These are phyloP conservation scores for Trichoderma sp. DNA, from an alignment of 2,329 filamentous ascomycete genomes.

Conservation along the genomic window DNA sequence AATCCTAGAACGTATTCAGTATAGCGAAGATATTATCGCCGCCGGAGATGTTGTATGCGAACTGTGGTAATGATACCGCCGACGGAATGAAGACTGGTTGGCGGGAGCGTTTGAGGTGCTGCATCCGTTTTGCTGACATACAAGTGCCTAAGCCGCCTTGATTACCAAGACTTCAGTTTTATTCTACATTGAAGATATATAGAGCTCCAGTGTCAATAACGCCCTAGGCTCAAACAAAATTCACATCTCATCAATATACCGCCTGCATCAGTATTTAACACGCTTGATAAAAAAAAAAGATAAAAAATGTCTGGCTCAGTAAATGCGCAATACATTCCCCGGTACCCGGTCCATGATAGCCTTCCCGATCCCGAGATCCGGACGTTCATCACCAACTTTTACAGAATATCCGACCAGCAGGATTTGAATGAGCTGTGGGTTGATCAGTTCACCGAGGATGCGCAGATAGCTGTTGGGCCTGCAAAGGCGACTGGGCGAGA, in stretches of 20 bases:
- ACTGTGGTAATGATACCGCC: neutral
- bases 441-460: constrained; percentile 44
- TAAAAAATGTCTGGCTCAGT: constrained; percentile 29
- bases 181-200: neutral
- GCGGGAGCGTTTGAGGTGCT: neutral
- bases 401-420: constrained; percentile 45
- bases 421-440: constrained; percentile 49
- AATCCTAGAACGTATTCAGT: neutral
- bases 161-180: neutral
- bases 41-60: neutral
- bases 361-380: constrained; percentile 38
- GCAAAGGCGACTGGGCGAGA: constrained; percentile 42
- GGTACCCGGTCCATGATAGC: constrained; percentile 36
- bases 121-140: neutral
- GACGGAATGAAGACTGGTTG: neutral
- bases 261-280: too few relatives aligned
- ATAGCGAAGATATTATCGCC: neutral
- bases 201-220: neutral
- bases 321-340: constrained; percentile 36
- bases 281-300: too few relatives aligned
- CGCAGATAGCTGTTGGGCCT: constrained; percentile 46
- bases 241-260: too few relatives aligned
- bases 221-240: neutral
- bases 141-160: neutral
- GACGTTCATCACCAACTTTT: constrained; percentile 48